Evolutionary conservation across 148 eudicot genomes (phyloP).

Genomic region (Amaranthus hypochondriacus): DNA sequence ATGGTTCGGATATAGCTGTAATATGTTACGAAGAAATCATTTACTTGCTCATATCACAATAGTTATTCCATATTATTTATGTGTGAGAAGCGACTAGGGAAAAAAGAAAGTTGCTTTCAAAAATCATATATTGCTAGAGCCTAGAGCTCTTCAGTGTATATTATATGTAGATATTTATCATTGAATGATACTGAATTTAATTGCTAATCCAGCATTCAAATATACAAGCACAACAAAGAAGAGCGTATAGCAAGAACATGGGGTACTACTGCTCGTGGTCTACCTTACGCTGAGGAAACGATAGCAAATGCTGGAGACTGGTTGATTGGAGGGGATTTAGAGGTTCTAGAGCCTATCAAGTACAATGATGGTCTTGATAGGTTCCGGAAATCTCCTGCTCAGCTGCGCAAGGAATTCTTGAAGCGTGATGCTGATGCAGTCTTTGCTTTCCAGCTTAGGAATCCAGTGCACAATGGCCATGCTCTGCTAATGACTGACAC

Average conservation of each 20-base stretch:
- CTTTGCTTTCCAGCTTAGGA: constrained; percentile 93
- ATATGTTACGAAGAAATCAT: no score
- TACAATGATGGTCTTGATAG: constrained; percentile 78
- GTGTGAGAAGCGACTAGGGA: no score
- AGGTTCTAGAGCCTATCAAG: constrained; percentile 72
- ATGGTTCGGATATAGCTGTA: no score
- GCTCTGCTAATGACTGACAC: constrained; percentile 93
- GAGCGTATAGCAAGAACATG: constrained; percentile 90
- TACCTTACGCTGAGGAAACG: constrained; percentile 81
- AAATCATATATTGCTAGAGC: background rate
- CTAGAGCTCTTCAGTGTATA: background rate
- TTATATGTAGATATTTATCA: background rate
- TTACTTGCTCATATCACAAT: no score
- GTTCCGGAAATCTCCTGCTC: constrained; percentile 67
- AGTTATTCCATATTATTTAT: no score
- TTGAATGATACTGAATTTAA: background rate
- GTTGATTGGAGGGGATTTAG: constrained; percentile 86
- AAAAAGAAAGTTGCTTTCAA: background rate
- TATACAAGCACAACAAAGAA: constrained; percentile 94
- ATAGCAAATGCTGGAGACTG: constrained; percentile 74
- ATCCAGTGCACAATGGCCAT: constrained; percentile 95
- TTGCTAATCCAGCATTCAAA: constrained; percentile 59
- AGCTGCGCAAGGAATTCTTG: constrained; percentile 65
- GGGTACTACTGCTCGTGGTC: constrained; percentile 89
- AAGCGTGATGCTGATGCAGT: constrained; percentile 86